A percentile compares a stretch with the other conserved stretches of the same genome.
phyloP scores from a whole-genome alignment of 331 rosid species.

The Pyracantha coccinea region DNA sequence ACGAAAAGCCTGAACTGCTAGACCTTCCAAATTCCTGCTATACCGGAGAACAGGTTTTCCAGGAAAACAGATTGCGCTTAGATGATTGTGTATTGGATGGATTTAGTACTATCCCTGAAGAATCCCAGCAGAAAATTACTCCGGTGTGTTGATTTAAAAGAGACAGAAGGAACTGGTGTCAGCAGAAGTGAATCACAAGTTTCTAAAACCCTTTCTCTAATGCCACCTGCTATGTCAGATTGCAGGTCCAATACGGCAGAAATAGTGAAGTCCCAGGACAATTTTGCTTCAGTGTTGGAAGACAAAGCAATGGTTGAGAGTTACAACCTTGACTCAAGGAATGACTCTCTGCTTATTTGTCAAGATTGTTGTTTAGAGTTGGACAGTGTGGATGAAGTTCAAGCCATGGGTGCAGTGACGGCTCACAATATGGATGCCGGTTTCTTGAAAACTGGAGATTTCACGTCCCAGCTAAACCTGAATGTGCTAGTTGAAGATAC shows the following conservation, averaged over 20 bases:
- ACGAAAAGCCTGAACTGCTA: constrained; percentile 10
- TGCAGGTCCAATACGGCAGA: neutral
- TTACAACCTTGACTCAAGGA: constrained; percentile 4
- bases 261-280: constrained; percentile 4
- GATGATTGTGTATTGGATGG: neutral
- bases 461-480: neutral
- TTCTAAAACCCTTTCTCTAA: neutral
- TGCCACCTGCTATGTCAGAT: neutral
- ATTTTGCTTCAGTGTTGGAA: neutral
- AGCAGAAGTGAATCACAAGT: constrained; percentile 9
- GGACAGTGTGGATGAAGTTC: constrained; percentile 6
- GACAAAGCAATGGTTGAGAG: constrained; percentile 8
- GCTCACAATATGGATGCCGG: neutral
- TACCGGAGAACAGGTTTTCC: constrained; percentile 13
- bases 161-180: constrained; percentile 5
- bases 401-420: neutral
- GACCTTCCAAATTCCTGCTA: constrained; percentile 10
- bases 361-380: neutral
- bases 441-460: neutral
- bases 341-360: neutral
- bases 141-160: neutral
- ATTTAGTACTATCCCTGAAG: neutral
- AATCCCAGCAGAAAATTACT: neutral
- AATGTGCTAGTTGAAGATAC: constrained; percentile 2
- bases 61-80: constrained; percentile 4